Conservation (phyloP, 768 basidiomycete genomes). For the Lentinula lateritia region DNA sequence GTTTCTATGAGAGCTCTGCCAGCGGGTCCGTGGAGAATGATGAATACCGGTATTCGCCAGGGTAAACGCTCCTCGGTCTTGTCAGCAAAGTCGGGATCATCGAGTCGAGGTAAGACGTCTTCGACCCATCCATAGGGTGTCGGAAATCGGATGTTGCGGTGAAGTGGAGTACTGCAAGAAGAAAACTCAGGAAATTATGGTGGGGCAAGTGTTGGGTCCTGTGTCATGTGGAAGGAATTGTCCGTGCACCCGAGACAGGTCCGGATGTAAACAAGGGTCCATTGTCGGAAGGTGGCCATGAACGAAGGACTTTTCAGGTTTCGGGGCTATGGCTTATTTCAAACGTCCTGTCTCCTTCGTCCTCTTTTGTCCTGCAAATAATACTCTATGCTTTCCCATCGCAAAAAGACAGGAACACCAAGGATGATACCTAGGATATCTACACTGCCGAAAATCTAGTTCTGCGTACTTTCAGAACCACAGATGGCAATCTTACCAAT, state of each 20-base stretch:
- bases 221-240: conserved; percentile 42
- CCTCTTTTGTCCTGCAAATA: too few relatives aligned
- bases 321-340: background rate
- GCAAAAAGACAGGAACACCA: too few relatives aligned
- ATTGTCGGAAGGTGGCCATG: conserved; percentile 36
- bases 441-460: too few relatives aligned
- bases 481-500: too few relatives aligned
- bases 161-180: conserved; percentile 38
- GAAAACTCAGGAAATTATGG: conserved; percentile 47
- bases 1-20: conserved; percentile 41
- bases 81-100: conserved; percentile 56
- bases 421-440: too few relatives aligned
- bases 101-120: conserved; percentile 23
- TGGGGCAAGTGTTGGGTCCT: conserved; percentile 38
- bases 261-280: conserved; percentile 42
- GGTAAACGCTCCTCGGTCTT: conserved; percentile 51
- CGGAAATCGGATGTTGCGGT: conserved; percentile 47
- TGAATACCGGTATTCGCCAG: conserved; percentile 74
- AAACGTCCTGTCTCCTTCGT: too few relatives aligned
- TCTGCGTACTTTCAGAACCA: too few relatives aligned
- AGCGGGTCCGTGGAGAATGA: conserved; percentile 31
- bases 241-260: conserved; percentile 35
- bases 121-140: conserved; percentile 39
- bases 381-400: too few relatives aligned
- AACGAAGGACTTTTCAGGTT: conserved; percentile 34